Evolutionary conservation across 2,329 filamentous ascomycete genomes (phyloP), one percentile per base, ranked within the genome.

Genomic region (Exophiala xenobiotica): DNA sequence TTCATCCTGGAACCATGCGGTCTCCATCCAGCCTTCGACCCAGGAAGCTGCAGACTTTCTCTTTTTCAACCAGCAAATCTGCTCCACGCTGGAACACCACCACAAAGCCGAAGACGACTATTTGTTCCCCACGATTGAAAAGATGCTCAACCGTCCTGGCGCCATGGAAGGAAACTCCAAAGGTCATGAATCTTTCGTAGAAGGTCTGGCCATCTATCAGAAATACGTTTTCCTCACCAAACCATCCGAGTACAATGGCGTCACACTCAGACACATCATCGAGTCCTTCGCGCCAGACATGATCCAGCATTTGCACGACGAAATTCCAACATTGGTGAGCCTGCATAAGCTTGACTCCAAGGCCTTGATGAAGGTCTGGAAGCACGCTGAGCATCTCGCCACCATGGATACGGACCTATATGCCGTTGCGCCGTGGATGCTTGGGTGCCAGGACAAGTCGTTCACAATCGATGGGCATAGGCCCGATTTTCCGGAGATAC

Each of bases 221-320:
- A 51, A 55, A 33, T 63, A 61, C 43, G 49, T 59, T n/a, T 58
- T 54, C 44, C 40, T 51, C 16, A 59, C 56, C 9, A 56, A 57
- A 41, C 39, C 59, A 9, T 50, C 54, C 4, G 51, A 55, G 27
- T 64, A 57, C 39, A 50, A 60, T 22, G 61, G 61, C 22, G 42
- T 49, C 19, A 61, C 39, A 5, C 41, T 64, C 26, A 51, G 55
- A 35, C 49, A 54, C 37, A 52, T 61, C 23, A 51, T 65, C 18
- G 58, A 62, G 29, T 43, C 44, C 9, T 59, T 64, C 37, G 60
- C 54, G 2, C 57, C 62, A 2, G 26, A 48, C 22, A 43, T 65
- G 12, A 56, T 64, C 31, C 61, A 61, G 45, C 62, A 64, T 49
- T 40, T 64, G 12, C 61, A 63, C 41, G 60, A 56, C 22, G 60